Conservation (phyloP, 768 basidiomycete species). For the Rhodosporidiobolus odoratus region DNA sequence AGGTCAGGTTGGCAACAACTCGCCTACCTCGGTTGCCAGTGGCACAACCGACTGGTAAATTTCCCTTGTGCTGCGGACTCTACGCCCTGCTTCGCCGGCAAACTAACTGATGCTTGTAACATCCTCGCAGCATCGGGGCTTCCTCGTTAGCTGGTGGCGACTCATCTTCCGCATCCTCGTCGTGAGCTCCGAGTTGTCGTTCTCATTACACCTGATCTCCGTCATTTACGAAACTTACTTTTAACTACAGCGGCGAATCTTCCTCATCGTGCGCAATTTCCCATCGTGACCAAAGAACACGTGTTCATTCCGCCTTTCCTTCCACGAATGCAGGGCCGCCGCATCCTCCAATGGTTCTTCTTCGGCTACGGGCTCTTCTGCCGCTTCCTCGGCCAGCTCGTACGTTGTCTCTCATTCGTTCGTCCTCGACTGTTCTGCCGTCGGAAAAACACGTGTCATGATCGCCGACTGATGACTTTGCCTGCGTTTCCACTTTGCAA, state of each 20-base stretch:
- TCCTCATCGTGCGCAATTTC: too few species aligned
- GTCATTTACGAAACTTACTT: too few species aligned
- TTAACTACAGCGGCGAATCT: too few species aligned
- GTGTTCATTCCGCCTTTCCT: neutral
- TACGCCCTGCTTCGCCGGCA: neutral
- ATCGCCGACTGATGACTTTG: neutral
- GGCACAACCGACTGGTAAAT: slow-evolving; percentile 9
- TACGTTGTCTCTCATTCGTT: neutral
- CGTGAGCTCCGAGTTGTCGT: too few species aligned
- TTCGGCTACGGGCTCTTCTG: neutral
- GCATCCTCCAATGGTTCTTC: neutral
- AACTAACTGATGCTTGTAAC: neutral
- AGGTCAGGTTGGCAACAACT: slow-evolving; percentile 13
- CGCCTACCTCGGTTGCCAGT: slow-evolving; percentile 1
- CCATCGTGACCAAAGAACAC: neutral
- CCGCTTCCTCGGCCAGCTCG: neutral
- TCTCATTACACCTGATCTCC: too few species aligned
- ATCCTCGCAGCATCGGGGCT: neutral
- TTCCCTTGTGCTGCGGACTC: neutral
- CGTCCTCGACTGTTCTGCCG: neutral
- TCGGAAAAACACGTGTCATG: too few species aligned
- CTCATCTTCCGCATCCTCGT: too few species aligned
- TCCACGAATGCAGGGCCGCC: neutral
- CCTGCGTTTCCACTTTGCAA: neutral
- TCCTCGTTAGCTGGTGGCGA: neutral